Base-by-base conservation (phyloP, 768 basidiomycete species). In the Leccinum truebloodii region DNA sequence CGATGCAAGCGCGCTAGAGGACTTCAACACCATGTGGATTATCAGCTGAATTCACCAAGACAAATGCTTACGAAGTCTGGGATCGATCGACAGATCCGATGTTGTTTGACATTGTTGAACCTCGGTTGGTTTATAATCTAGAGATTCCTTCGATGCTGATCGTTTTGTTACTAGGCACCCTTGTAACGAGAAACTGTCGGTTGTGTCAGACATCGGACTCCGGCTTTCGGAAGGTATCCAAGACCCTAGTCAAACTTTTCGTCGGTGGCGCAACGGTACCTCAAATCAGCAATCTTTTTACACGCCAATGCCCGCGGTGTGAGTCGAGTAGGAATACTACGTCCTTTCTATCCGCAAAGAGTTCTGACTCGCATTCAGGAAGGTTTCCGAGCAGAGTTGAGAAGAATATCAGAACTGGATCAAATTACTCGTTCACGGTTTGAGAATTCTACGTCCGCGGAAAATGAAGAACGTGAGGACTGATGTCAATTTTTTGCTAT, bases 151-250 rank as follows among this genome's bases (percentile, higher is more conserved):
- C 39, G 46, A 54, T 44, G 59, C 59, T 60, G 41, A 55, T 46
- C 49, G 35, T 34, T 24, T 50, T 26, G 16, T 46, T 32, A 54
- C 57, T 62, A 95, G 95, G 53, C 96, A 98, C 74, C 96, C 96
- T 41, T 97, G 95, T 73, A 92, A 88, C 60, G 92, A 93, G 65
- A 93, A 92, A 70, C 90, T 92, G 0, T 90, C 91, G 14, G 86
- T 92, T 1, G 90, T 98, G 4, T 82, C 94, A 6, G 97, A 99
- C 67, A 88, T 99, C 37, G 91, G 95, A 9, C 80, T 98, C 4
- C 88, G 96, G 10, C 83, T 99, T 26, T 86, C 90, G 59, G 95
- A 98, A 76, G 95, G 95, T 3, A 85, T 98, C n/a, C 94, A 97
- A 70, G 96, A 98, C 28, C 82, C 28, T 28, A 28, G 28, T 28